These are phyloP conservation scores for Pyropia haitanensis DNA, from an alignment of 23 red algal species.

Conservation along the genomic window DNA sequence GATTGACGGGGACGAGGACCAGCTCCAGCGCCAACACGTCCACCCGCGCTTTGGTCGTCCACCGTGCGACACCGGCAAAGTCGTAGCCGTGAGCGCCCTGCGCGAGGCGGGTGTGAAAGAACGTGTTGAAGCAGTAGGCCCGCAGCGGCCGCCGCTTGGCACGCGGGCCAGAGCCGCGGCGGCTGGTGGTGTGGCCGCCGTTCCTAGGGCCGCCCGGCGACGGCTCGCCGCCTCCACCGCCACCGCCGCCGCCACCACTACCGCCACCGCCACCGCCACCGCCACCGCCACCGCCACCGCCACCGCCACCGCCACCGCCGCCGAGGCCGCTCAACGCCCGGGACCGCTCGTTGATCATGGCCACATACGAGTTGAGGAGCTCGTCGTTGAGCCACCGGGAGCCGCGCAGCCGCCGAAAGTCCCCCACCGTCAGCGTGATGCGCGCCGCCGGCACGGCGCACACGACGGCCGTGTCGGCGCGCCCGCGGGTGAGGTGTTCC, in stretches of 20 bases:
- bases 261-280: no score
- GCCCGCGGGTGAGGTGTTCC: no score
- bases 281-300: no score
- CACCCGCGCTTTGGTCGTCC: slow-evolving; percentile 28
- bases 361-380: slow-evolving; percentile 64
- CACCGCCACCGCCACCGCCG: no score
- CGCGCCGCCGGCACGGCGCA: no score
- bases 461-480: no score
- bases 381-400: slow-evolving; percentile 71
- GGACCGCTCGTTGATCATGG: slow-evolving; percentile 49
- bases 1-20: slow-evolving; percentile 61
- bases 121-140: slow-evolving; percentile 67
- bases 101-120: slow-evolving; percentile 61
- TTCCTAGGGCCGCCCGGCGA: no score
- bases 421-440: slow-evolving; percentile 27
- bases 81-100: slow-evolving; percentile 27
- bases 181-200: no score
- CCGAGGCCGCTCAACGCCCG: no score
- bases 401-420: slow-evolving; percentile 42
- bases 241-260: no score
- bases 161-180: not conserved
- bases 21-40: slow-evolving; percentile 21
- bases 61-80: slow-evolving; percentile 37
- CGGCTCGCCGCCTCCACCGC: no score
- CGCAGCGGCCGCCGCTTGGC: slow-evolving; percentile 19